A percentile compares a stretch with the other conserved stretches of the same genome.
phyloP scores from a whole-genome alignment of 2,329 filamentous ascomycete species.

The Aspergillus ruber region DNA sequence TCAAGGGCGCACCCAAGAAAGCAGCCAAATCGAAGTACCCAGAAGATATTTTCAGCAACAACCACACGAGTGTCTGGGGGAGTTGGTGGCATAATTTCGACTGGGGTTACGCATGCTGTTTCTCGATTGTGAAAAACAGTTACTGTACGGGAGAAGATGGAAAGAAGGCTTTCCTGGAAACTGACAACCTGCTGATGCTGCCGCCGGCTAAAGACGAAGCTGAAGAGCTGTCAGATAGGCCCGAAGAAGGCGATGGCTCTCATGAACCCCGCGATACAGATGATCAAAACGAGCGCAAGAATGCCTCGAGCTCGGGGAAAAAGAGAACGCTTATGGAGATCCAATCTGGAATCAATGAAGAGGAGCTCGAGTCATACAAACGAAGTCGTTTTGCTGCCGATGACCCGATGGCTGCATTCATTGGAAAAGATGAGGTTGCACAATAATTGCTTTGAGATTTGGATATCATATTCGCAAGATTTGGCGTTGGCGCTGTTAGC shows the following conservation, averaged over 20 bases:
- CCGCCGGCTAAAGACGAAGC: slow-evolving; percentile 18
- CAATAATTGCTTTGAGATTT: slow-evolving; percentile 20
- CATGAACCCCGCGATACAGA: slow-evolving; percentile 14
- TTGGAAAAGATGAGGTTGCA: slow-evolving; percentile 66
- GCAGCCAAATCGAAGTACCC: slow-evolving; percentile 82
- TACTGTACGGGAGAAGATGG: slow-evolving; percentile 94
- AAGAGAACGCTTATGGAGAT: slow-evolving; percentile 76
- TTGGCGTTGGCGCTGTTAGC: slow-evolving; percentile 7
- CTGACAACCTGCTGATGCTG: slow-evolving; percentile 56
- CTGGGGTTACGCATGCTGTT: slow-evolving; percentile 96
- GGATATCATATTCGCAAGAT: slow-evolving; percentile 1
- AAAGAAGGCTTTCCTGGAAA: slow-evolving; percentile 70
- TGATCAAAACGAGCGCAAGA: slow-evolving; percentile 19
- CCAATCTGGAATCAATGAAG: slow-evolving; percentile 69
- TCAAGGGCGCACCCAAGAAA: slow-evolving; percentile 78
- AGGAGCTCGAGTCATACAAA: slow-evolving; percentile 80
- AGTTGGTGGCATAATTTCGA: slow-evolving; percentile 95
- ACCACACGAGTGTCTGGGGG: slow-evolving; percentile 89
- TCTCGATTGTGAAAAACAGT: slow-evolving; percentile 88
- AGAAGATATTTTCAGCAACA: slow-evolving; percentile 82
- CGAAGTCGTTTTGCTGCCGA: slow-evolving; percentile 65
- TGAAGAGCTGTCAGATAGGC: neutral
- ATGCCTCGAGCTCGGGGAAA: slow-evolving; percentile 39
- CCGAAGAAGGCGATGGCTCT: slow-evolving; percentile 2
- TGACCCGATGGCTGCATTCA: slow-evolving; percentile 79